Conservation (phyloP, 2,329 filamentous ascomycete species). For the Cordyceps cateniannulata region DNA sequence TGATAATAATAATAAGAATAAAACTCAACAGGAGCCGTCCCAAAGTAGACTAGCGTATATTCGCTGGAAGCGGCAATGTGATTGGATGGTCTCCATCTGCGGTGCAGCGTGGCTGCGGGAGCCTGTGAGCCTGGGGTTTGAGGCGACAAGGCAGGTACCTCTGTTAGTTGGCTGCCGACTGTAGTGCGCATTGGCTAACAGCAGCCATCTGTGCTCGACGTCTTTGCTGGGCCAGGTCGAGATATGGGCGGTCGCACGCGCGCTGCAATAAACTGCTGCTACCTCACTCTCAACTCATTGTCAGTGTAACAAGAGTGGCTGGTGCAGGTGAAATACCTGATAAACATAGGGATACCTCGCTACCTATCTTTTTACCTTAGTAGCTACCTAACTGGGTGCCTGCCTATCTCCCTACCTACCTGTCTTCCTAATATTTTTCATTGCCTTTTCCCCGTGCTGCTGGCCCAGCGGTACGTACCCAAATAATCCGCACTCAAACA, state of each 20-base stretch:
- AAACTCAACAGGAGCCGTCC: not conserved
- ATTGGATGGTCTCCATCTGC: not conserved
- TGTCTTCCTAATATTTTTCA: too few species aligned
- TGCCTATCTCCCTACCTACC: too few species aligned
- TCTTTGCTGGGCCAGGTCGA: not conserved
- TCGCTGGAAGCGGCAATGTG: constrained; percentile 3
- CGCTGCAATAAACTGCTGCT: not conserved
- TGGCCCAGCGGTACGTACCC: constrained; percentile 3
- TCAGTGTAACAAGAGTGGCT: not conserved
- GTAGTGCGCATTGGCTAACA: not conserved
- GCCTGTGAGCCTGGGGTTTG: not conserved
- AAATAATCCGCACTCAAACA: not conserved
- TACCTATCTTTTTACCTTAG: too few species aligned
- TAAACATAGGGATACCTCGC: not conserved
- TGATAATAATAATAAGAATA: not conserved
- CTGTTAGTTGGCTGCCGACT: not conserved
- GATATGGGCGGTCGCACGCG: not conserved
- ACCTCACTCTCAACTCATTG: not conserved
- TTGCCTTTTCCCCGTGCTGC: not conserved
- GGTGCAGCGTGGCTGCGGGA: not conserved
- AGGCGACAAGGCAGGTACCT: not conserved
- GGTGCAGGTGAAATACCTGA: not conserved
- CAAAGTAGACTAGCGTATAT: not conserved
- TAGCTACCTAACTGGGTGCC: too few species aligned
- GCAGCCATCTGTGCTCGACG: too few species aligned